Base-by-base conservation (phyloP, 2,329 filamentous ascomycete species). In the Fusarium domesticum region DNA sequence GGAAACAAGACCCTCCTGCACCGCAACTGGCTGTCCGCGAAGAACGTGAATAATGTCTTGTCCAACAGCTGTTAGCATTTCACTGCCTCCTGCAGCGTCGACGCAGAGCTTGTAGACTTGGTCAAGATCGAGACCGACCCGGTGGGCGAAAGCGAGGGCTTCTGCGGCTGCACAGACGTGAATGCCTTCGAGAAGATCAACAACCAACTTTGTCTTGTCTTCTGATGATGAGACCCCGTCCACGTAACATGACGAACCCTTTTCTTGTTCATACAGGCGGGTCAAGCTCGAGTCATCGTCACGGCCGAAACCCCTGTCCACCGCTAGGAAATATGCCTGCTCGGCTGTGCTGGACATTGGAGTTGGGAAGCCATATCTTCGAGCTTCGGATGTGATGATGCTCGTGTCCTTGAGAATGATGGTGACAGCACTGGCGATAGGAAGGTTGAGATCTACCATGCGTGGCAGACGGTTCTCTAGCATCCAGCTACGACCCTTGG, bases 331-430 rank as follows among this genome's bases (percentile, higher is more conserved):
- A 59, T 85, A 86, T 19, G 78, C 72, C 62, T 85, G 81, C 64
- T 87, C 84, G 10, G 83, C 82, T 0, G 75, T 72, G 30, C 74
- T 76, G 43, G 77, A 78, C 59, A 88, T 76, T 0, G 80, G 80
- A 1, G 76, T 76, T 0, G 81, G 75, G 61, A 84, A 86, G 19
- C 71, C 69, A 42, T 70, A 66, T 33, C 77, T 69, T 16, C 81
- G 71, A 1, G 82, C 81, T 45, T 81, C 81, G 18, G 79, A 76
- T 2, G 83, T 87, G 61, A 87, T 85, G 64, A 87, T 87, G 38
- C 77, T 74, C 59, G 71, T 69, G 61, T 83, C 80, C 65, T 83
- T 83, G 28, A 79, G 53, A 48, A 83, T 82, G 51, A 83, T 83
- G 20, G 73, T 75, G 37, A 81, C 58, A 3, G 80, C 80, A 58